Conservation (phyloP, 352 stramenopile genomes). For the Phytopythium helicoides region DNA sequence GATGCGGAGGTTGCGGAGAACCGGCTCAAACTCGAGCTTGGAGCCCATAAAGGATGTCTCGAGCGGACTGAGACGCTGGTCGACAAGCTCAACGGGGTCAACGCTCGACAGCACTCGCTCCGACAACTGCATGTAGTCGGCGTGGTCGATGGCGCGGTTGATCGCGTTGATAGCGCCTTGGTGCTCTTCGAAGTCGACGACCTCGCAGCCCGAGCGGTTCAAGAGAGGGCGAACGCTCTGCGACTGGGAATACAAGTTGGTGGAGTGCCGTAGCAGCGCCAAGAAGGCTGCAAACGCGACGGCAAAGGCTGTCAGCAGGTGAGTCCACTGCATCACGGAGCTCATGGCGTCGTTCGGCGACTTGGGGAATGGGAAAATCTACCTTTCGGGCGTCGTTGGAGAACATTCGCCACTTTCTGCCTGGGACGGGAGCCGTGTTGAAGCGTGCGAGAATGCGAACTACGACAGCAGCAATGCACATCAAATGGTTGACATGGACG, state of each 20-base stretch:
- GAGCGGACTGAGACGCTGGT: not conserved
- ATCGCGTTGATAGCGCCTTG: not conserved
- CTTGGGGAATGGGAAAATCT: too few relatives aligned
- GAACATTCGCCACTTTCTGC: not conserved
- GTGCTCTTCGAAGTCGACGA: slow-evolving; percentile 4
- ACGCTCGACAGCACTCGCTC: slow-evolving; percentile 3
- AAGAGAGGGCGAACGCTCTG: not conserved
- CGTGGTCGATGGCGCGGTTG: slow-evolving; percentile 7
- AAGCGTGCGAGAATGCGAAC: too few relatives aligned
- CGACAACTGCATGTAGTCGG: slow-evolving; percentile 4
- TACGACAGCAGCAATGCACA: not conserved
- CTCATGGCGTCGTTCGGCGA: too few relatives aligned
- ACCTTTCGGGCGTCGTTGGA: too few relatives aligned
- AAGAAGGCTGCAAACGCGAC: not conserved
- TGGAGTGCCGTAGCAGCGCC: not conserved
- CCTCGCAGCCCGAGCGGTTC: slow-evolving; percentile 3
- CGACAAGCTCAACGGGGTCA: not conserved
- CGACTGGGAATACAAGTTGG: not conserved
- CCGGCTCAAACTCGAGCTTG: not conserved
- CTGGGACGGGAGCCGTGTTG: not conserved
- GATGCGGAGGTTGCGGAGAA: slow-evolving; percentile 1
- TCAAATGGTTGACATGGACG: not conserved
- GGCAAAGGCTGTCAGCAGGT: not conserved
- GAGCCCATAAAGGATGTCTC: not conserved
- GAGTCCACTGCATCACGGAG: too few relatives aligned